These are phyloP conservation scores for Hypoxylon sp. DNA, from an alignment of 2,329 filamentous ascomycete genomes.

Conservation along the genomic window DNA sequence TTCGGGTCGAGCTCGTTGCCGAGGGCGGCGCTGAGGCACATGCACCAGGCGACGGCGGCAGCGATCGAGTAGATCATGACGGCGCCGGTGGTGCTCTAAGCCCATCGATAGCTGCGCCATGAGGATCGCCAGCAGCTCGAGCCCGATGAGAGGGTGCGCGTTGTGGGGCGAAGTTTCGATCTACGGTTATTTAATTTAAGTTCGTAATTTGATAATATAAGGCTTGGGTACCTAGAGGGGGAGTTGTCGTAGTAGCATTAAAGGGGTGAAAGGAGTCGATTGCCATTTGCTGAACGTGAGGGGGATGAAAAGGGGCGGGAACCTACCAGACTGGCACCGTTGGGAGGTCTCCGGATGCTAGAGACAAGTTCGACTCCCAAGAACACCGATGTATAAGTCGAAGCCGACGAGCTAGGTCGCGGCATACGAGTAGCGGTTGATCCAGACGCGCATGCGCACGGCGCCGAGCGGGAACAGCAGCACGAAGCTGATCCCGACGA, in stretches of 20 bases:
- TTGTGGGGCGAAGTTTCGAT: slow-evolving; percentile 50
- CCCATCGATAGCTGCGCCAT: slow-evolving; percentile 58
- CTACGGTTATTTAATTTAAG: too few relatives aligned
- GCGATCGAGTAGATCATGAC: too few relatives aligned
- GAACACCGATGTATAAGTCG: slow-evolving; percentile 53
- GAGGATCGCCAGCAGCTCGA: slow-evolving; percentile 55
- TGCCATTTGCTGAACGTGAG: not conserved
- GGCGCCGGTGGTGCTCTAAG: slow-evolving; percentile 56
- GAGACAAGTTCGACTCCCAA: slow-evolving; percentile 58
- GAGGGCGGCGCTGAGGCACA: too few relatives aligned
- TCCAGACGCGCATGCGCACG: slow-evolving; percentile 56
- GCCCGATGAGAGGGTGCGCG: slow-evolving; percentile 61
- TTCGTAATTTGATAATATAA: too few relatives aligned
- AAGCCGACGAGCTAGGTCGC: slow-evolving; percentile 54
- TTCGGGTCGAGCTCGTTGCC: too few relatives aligned
- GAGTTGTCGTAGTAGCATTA: too few relatives aligned
- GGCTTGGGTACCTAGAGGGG: too few relatives aligned
- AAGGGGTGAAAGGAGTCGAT: too few relatives aligned
- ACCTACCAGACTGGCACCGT: slow-evolving; percentile 51
- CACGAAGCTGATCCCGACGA: slow-evolving; percentile 57
- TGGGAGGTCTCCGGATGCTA: slow-evolving; percentile 50
- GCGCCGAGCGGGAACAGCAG: slow-evolving; percentile 59
- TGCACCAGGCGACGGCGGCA: too few relatives aligned
- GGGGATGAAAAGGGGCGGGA: not conserved
- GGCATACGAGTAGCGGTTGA: slow-evolving; percentile 53